Evolutionary conservation across 257 asterid species (phyloP), one percentile per base, ranked within the genome.

Genomic region (Solanum bulbocastanum): DNA sequence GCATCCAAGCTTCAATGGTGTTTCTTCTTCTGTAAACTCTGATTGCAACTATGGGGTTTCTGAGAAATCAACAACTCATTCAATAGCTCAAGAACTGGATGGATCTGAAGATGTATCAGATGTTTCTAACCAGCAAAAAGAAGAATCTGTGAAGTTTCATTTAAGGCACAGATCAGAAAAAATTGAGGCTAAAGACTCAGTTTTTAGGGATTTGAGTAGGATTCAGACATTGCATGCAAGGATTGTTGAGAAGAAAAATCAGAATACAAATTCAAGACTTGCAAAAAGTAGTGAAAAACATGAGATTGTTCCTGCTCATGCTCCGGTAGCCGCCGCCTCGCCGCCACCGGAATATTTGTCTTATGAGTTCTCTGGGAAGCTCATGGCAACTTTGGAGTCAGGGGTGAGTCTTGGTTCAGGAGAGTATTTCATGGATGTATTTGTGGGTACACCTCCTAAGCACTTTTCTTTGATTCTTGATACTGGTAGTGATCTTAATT

Each of bases 401-500:
- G 93, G 93, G 89, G 91, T 91, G 92, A 91, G 93, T 25, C 92
- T 91, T 40, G 94, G 94, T 22, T 91, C 94, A 33, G 94, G 94
- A 13, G 99, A 96, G 91, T 96, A 96, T 86, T 94, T 96, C 92
- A 95, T 96, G 93, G 98, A 96, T 81, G 98, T 96, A 10, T 95
- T 94, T 75, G 85, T 96, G 3, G 99, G 99, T 88, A 93, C 99
- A 39, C 99, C 99, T 86, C 98, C 98, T 58, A 93, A 92, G 86
- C 99, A 96, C 52, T 96, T 90, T 78, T 96, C 98, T 32, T 87
- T 96, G 82, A 95, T 96, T 88, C 96, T 96, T 75, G 99, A 95
- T 86, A 95, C 99, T 5, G 99, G 99, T 25, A 94, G 98, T 89
- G 99, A 97, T 90, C 95, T 97, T 30, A 96, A 97, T 52, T 97